phyloP scores from a whole-genome alignment of 2,329 filamentous ascomycete species.

The Phaeoacremonium minimum region DNA sequence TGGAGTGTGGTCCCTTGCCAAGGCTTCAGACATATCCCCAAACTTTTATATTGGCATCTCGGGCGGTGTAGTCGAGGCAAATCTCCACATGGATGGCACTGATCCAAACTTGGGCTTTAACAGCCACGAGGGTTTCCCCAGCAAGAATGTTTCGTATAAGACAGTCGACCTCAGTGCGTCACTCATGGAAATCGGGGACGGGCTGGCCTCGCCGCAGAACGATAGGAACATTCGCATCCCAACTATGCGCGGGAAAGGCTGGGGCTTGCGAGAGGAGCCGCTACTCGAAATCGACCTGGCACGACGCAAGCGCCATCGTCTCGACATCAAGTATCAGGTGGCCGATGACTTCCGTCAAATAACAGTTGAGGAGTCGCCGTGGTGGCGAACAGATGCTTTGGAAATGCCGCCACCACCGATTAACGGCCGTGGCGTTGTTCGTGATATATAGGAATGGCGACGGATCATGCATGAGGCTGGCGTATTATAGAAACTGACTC shows the following conservation, averaged over 20 bases:
- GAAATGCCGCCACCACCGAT: no score
- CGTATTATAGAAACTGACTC: no score
- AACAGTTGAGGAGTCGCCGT: no score
- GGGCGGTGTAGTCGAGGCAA: slow-evolving; percentile 40
- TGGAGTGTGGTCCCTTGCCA: slow-evolving; percentile 41
- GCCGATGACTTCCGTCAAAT: slow-evolving; percentile 13
- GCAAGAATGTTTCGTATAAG: slow-evolving; percentile 12
- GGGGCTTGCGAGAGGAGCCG: slow-evolving; percentile 1
- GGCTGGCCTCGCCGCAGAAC: slow-evolving; percentile 11
- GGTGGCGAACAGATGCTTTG: no score
- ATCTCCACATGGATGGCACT: slow-evolving; percentile 15
- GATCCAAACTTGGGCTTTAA: slow-evolving; percentile 10
- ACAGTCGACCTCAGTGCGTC: slow-evolving; percentile 8
- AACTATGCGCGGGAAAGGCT: slow-evolving; percentile 9
- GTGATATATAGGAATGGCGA: no score
- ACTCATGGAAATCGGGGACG: slow-evolving; percentile 22
- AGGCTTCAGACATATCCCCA: slow-evolving; percentile 38
- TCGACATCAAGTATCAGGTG: slow-evolving; percentile 16
- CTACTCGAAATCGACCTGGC: slow-evolving; percentile 1
- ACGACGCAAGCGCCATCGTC: slow-evolving; percentile 12
- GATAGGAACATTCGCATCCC: slow-evolving; percentile 13
- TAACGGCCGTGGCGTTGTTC: no score
- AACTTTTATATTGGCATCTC: slow-evolving; percentile 46
- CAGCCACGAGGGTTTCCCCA: slow-evolving; percentile 1
- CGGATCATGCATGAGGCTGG: no score